Evolutionary conservation across 148 eudicot genomes (phyloP).

Genomic region (Hydrangea macrophylla): DNA sequence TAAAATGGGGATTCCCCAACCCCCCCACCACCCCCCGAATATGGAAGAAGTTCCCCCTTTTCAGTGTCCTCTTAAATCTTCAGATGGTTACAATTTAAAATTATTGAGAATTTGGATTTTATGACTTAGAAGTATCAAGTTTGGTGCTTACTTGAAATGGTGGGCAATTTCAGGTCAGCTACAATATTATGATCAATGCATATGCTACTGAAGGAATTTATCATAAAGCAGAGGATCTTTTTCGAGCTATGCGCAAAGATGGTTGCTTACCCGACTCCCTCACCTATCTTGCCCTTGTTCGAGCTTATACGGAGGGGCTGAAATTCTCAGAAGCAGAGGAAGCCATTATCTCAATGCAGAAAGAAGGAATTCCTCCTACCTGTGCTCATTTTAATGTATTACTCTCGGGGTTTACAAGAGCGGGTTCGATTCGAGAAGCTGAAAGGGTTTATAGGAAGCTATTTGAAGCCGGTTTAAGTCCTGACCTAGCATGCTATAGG

Average conservation of each 20-base stretch:
- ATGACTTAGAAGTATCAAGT: no score
- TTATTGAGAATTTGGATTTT: no score
- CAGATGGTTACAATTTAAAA: no score
- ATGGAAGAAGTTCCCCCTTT: no score
- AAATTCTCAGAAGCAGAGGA: slow-evolving; percentile 44
- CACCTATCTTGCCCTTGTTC: slow-evolving; percentile 50
- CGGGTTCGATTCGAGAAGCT: slow-evolving; percentile 40
- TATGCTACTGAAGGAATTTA: slow-evolving; percentile 47
- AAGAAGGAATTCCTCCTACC: slow-evolving; percentile 36
- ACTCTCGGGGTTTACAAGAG: slow-evolving; percentile 31
- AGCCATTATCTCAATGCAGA: slow-evolving; percentile 40
- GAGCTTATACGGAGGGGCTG: slow-evolving; percentile 39
- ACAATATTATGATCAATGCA: slow-evolving; percentile 56
- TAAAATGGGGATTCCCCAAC: no score
- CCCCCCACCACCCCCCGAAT: no score
- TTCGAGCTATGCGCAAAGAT: slow-evolving; percentile 39
- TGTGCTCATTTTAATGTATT: slow-evolving; percentile 53
- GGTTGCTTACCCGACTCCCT: slow-evolving; percentile 45
- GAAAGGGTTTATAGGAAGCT: slow-evolving; percentile 34
- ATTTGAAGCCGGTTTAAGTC: no score
- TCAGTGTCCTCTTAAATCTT: no score
- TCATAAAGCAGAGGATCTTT: slow-evolving; percentile 46
- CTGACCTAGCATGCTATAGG: no score
- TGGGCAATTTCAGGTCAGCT: slow-evolving; percentile 47
- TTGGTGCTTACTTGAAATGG: background rate